Evolutionary conservation across 2,329 filamentous ascomycete species (phyloP), one percentile per base, ranked within the genome.

Genomic region (Didymella keratinophila): DNA sequence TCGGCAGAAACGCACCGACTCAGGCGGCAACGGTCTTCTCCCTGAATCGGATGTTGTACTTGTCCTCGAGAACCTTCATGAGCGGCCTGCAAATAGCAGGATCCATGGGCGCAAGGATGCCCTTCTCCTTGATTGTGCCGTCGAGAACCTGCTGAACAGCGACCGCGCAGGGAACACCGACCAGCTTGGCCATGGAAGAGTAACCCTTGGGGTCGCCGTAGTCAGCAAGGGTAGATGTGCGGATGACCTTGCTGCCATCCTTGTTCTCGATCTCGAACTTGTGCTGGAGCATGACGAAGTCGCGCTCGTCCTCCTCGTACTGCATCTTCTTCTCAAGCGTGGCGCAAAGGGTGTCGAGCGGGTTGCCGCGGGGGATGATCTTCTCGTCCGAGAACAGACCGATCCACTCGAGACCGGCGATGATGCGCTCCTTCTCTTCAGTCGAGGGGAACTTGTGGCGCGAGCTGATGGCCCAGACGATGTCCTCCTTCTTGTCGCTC

Each of bases 241-340:
- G 84, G 43, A 88, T 92, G 82, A 96, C 87, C 76, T 85, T 86
- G 74, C 80, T 86, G 71, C 92, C 92, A 75, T 95, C 90, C 79
- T 89, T 88, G 79, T 89, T 82, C 83, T 95, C 90, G 67, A 96
- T 91, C 75, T 88, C 88, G 76, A 96, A 96, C 81, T 87, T 89
- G 82, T 92, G 89, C 81, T 92, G 90, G 30, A 92, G 84, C 80
- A 86, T 84, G 55, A 95, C 90, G 66, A 96, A 82, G 78, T 96
- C 93, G 59, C 93, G 89, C 86, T 97, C 92, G 61, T 85, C 89
- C 69, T 89, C 83, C 72, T 86, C 89, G 78, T 89, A 97, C 78
- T 91, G 86, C 91, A 96, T 96, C 87, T 96, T 96, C 83, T 91
- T 81, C 83, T 96, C 92, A 28, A 97, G 86, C 3, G 88, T 90